Conservation (phyloP, 1,284 basidiomycete genomes). For the Apiotrichum brassicae region DNA sequence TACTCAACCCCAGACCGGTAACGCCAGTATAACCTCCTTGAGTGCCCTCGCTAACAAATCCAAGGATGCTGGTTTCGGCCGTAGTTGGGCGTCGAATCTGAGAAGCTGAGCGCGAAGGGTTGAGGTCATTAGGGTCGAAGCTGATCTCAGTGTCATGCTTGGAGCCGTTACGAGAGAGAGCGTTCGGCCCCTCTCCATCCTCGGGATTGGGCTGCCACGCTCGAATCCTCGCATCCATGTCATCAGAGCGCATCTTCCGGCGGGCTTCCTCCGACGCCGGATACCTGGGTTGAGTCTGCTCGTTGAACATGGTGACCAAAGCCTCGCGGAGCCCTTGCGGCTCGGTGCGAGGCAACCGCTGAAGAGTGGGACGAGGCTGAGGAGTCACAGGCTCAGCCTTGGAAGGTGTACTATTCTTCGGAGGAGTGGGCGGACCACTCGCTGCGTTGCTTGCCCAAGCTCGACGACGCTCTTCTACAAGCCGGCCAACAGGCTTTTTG, state of each 20-base stretch:
- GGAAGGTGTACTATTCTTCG: not conserved
- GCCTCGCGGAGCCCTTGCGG: conserved; percentile 22
- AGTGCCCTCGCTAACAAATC: not conserved
- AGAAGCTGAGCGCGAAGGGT: conserved; percentile 43
- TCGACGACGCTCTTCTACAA: conserved; percentile 1
- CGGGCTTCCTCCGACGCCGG: not conserved
- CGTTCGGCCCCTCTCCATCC: not conserved
- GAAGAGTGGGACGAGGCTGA: not conserved
- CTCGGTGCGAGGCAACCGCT: not conserved
- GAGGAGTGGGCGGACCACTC: not conserved
- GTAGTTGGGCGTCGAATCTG: conserved; percentile 22
- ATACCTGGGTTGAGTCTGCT: not conserved
- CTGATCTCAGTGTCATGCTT: conserved; percentile 23
- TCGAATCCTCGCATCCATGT: conserved; percentile 23
- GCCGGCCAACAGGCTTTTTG: not conserved
- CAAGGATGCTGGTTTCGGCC: not conserved
- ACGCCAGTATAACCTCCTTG: not conserved
- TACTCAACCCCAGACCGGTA: not conserved
- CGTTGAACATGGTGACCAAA: conserved; percentile 32
- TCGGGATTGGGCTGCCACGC: conserved; percentile 30
- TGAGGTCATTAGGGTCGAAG: conserved; percentile 41
- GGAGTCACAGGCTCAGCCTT: not conserved
- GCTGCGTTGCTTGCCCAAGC: not conserved
- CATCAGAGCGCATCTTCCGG: not conserved
- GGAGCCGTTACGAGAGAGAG: not conserved